These are phyloP conservation scores for Mycena citricolor DNA, from an alignment of 1,284 basidiomycete genomes.

Conservation along the genomic window DNA sequence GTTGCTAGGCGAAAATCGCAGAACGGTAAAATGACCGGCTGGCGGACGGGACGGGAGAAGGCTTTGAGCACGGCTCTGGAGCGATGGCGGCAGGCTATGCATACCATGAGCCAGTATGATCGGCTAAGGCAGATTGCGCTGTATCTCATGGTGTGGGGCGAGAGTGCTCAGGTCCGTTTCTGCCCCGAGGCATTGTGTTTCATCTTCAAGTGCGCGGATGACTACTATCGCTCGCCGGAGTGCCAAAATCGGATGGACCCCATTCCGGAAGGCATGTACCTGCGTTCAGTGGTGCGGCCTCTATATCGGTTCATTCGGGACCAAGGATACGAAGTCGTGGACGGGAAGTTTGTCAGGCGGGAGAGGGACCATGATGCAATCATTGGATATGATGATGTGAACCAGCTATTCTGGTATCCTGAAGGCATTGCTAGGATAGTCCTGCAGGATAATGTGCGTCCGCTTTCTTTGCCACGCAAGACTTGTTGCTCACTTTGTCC, in stretches of 20 bases:
- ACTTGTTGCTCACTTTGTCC: slow-evolving; percentile 90
- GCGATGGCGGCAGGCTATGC: slow-evolving; percentile 98
- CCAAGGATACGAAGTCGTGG: slow-evolving; percentile 96
- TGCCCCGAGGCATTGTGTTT: slow-evolving; percentile 81
- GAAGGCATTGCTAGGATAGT: slow-evolving; percentile 95
- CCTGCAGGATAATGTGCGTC: slow-evolving; percentile 79
- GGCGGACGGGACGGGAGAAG: slow-evolving; percentile 59
- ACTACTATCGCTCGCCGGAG: slow-evolving; percentile 98
- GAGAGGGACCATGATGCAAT: slow-evolving; percentile 94
- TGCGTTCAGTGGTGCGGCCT: slow-evolving; percentile 89
- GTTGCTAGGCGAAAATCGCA: slow-evolving; percentile 79
- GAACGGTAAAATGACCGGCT: not conserved
- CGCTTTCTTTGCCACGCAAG: slow-evolving; percentile 49
- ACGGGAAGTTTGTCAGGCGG: slow-evolving; percentile 92
- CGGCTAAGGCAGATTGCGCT: slow-evolving; percentile 95
- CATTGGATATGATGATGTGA: slow-evolving; percentile 99
- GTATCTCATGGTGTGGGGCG: slow-evolving; percentile 96
- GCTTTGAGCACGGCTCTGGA: slow-evolving; percentile 86
- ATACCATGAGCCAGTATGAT: slow-evolving; percentile 98
- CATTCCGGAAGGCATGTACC: slow-evolving; percentile 93
- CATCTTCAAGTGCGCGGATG: slow-evolving; percentile 84
- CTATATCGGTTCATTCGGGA: slow-evolving; percentile 98
- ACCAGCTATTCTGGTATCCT: slow-evolving; percentile 99
- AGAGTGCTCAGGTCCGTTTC: slow-evolving; percentile 98
- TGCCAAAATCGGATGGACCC: slow-evolving; percentile 94